Percentiles rank a stretch among this genome's conserved stretches.
These are phyloP conservation scores for Penicillium bovifimosum DNA, from an alignment of 495 filamentous ascomycete genomes.

Conservation along the genomic window DNA sequence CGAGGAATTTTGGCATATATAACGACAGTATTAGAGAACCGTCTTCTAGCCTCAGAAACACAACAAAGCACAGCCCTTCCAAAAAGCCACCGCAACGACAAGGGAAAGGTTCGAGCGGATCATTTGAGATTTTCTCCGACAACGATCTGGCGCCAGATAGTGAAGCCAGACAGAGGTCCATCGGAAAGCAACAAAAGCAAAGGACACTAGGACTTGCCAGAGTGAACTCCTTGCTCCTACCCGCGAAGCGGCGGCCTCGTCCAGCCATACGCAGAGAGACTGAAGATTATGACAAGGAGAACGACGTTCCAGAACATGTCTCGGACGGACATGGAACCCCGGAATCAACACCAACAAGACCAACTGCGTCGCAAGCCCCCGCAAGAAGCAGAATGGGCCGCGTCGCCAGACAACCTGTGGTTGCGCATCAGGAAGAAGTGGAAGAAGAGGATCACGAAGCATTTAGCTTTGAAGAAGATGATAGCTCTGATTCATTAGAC, in stretches of 20 bases:
- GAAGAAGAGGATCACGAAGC: slow-evolving; percentile 18
- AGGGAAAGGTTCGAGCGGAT: slow-evolving; percentile 12
- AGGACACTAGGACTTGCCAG: slow-evolving; percentile 27
- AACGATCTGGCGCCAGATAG: slow-evolving; percentile 17
- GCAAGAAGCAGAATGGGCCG: slow-evolving; percentile 9
- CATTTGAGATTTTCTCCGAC: slow-evolving; percentile 35
- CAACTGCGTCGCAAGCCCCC: slow-evolving; percentile 9
- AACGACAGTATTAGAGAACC: background rate
- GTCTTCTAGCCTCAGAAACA: background rate
- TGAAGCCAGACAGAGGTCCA: slow-evolving; percentile 8
- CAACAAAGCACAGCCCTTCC: background rate
- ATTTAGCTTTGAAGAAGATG: slow-evolving; percentile 7
- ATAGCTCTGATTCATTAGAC: slow-evolving; percentile 36
- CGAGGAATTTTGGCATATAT: background rate
- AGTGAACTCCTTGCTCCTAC: slow-evolving; percentile 35
- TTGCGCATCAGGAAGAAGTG: slow-evolving; percentile 1
- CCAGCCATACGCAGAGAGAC: slow-evolving; percentile 25
- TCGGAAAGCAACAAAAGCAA: slow-evolving; percentile 20
- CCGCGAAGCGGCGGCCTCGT: slow-evolving; percentile 19
- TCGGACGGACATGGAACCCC: slow-evolving; percentile 7
- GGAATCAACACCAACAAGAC: slow-evolving; percentile 11
- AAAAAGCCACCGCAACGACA: slow-evolving; percentile 5
- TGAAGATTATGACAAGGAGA: slow-evolving; percentile 42
- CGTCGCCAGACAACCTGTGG: slow-evolving; percentile 12
- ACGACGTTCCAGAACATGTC: slow-evolving; percentile 30